Evolutionary conservation across 495 filamentous ascomycete genomes (phyloP).

Genomic region (Lasiosphaeria hispida): DNA sequence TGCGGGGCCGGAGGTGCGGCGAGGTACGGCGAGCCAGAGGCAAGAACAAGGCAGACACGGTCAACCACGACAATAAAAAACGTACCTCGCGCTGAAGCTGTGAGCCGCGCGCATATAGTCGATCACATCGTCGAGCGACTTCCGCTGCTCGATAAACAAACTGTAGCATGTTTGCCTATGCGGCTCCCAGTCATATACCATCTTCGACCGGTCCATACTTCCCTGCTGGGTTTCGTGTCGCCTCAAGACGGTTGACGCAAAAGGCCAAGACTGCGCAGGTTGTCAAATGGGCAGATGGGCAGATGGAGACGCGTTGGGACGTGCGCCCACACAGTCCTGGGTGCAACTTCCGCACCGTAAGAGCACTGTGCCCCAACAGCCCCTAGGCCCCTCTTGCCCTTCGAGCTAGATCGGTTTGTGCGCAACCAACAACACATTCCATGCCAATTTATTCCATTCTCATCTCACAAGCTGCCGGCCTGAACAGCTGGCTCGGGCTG

Average conservation of each 20-base stretch:
- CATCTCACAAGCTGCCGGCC: too few relatives aligned
- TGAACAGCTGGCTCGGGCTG: too few relatives aligned
- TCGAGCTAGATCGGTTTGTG: too few relatives aligned
- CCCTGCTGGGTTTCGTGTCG: too few relatives aligned
- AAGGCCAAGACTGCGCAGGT: constrained; percentile 1
- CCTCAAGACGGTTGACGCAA: too few relatives aligned
- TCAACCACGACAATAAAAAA: constrained; percentile 2
- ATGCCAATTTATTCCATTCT: too few relatives aligned
- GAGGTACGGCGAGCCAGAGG: constrained; percentile 13
- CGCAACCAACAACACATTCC: too few relatives aligned
- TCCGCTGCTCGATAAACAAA: constrained; percentile 72
- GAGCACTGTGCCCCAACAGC: too few relatives aligned
- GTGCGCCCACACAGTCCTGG: neutral
- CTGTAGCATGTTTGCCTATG: constrained; percentile 66
- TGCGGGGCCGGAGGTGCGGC: constrained; percentile 17
- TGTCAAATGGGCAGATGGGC: constrained; percentile 1
- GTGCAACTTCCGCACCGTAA: neutral
- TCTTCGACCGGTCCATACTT: constrained; percentile 36
- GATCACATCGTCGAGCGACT: constrained; percentile 65
- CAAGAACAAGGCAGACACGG: neutral
- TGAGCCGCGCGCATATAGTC: constrained; percentile 58
- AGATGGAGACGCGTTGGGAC: constrained; percentile 4
- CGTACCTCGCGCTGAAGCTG: constrained; percentile 65
- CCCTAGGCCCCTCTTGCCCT: too few relatives aligned
- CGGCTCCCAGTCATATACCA: constrained; percentile 75